A percentile compares a stretch with the other conserved stretches of the same genome.
phyloP scores from a whole-genome alignment of 208 protist genomes.

The Leishmania gerbilli region DNA sequence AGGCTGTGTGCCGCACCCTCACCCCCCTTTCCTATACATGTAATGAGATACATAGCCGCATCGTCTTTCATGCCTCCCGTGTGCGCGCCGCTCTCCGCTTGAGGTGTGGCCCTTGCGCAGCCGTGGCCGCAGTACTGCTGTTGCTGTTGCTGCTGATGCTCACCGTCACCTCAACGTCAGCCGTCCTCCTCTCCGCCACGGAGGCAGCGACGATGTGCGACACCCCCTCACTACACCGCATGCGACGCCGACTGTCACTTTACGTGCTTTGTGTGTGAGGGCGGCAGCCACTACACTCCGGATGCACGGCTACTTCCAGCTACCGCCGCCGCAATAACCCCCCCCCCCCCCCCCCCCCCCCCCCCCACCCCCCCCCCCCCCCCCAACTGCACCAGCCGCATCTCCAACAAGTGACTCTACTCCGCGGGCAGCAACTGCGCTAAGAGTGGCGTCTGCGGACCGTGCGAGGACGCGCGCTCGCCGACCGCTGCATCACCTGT shows the following conservation, averaged over 20 bases:
- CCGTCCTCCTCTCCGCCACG: background rate
- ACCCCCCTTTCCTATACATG: background rate
- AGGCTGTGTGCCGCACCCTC: background rate
- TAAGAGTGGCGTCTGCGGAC: background rate
- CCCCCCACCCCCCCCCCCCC: background rate
- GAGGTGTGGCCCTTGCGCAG: background rate
- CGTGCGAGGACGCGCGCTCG: background rate
- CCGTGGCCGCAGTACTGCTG: too few species aligned
- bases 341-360: background rate
- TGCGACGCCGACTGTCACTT: background rate
- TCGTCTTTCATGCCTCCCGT: background rate
- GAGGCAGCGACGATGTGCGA: too few species aligned
- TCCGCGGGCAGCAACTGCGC: background rate
- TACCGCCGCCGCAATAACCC: background rate
- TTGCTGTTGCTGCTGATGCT: background rate
- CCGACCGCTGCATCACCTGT: slow-evolving; percentile 4
- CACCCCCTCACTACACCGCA: background rate
- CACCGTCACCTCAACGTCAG: background rate
- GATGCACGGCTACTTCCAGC: background rate
- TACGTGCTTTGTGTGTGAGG: background rate
- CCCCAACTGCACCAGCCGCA: background rate
- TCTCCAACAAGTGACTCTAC: background rate
- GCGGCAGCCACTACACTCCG: background rate
- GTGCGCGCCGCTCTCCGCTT: background rate
- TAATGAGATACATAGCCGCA: background rate